Conservation (phyloP, 1,284 basidiomycete species). For the Sporisorium reilianum region DNA sequence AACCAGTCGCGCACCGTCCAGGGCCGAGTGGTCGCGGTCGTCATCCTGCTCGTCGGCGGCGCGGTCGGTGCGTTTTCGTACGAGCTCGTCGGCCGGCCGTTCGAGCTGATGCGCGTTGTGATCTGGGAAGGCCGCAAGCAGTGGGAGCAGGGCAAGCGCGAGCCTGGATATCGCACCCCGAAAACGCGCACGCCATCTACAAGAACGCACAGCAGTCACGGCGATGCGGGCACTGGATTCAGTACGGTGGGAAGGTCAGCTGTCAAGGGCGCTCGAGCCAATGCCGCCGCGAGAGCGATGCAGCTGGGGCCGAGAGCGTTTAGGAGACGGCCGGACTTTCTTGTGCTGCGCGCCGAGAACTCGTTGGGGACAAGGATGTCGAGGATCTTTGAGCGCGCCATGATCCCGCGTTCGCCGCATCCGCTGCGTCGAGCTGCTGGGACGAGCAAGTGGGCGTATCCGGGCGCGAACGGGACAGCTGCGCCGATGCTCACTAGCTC, state of each 20-base stretch:
- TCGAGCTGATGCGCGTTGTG: slow-evolving; percentile 68
- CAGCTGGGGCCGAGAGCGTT: slow-evolving; percentile 13
- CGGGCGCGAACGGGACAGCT: slow-evolving; percentile 12
- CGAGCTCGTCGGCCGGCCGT: slow-evolving; percentile 67
- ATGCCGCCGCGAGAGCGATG: slow-evolving; percentile 12
- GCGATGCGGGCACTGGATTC: slow-evolving; percentile 14
- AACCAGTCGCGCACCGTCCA: slow-evolving; percentile 60
- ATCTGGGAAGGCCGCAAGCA: slow-evolving; percentile 66
- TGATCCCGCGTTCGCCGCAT: slow-evolving; percentile 34
- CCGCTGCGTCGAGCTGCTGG: slow-evolving; percentile 22
- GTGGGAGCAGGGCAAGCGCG: slow-evolving; percentile 61
- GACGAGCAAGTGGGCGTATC: neutral
- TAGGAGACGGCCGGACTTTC: slow-evolving; percentile 20
- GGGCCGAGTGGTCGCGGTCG: slow-evolving; percentile 58
- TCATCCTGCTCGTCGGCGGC: slow-evolving; percentile 61
- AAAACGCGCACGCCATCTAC: slow-evolving; percentile 6
- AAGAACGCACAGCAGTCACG: neutral
- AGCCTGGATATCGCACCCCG: slow-evolving; percentile 24
- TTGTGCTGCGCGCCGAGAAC: slow-evolving; percentile 32
- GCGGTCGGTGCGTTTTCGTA: slow-evolving; percentile 64
- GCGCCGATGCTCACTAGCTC: slow-evolving; percentile 31
- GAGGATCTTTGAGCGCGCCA: slow-evolving; percentile 28
- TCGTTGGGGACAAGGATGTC: slow-evolving; percentile 19
- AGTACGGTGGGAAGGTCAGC: slow-evolving; percentile 20
- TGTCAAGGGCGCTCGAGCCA: slow-evolving; percentile 30